Base-by-base conservation (phyloP, 805 yeast species). In the Saccharomyces paradoxus region DNA sequence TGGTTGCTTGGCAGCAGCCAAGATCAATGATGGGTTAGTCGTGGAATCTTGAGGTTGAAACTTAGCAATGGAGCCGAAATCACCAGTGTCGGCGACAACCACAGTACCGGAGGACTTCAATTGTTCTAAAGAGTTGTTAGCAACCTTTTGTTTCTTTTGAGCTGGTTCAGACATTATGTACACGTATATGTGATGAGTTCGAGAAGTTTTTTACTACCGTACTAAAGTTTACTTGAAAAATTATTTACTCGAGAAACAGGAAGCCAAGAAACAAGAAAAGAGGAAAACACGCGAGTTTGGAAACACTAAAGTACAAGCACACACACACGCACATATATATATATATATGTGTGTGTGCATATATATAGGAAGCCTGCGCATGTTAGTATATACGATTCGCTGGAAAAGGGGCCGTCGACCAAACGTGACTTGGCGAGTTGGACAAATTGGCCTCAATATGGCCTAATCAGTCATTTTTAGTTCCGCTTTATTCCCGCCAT, bases 1-100 rank as follows among this genome's bases (percentile, higher is more conserved):
- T 50, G 89, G 74, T 77, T 89, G 87, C 74, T 85, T 86, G 54
- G 97, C 70, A 56, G 99, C 99, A 62, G 97, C 97, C 66, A 92
- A 79, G 68, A 92, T 92, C 77, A 92, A 81, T 30, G 97, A 89
- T 63, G 99, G 99, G 80, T 92, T 92, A 73, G 99, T 92, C 68
- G 99, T 92, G 61, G 98, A 96, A 75, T 92, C 98, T 79, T 92
- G 97, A 63, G 99, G 98, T 66, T 94, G 89, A 80, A 86, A 92
- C 76, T 89, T 89, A 70, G 96, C 96, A 72, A 92, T 92, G 62
- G 94, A 85, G 74, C 89, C 97, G 72, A 92, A 92, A 76, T 92
- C 97, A 76, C 98, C 98, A 58, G 98, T 90, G 80, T 92, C 99
- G 63, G 98, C 87, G 70, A 92, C 99, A 71, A 92, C 96, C 62